Percentiles rank a stretch among this genome's conserved stretches.
phyloP scores from a whole-genome alignment of 1,139 yeast species.

The Candida neerlandica region DNA sequence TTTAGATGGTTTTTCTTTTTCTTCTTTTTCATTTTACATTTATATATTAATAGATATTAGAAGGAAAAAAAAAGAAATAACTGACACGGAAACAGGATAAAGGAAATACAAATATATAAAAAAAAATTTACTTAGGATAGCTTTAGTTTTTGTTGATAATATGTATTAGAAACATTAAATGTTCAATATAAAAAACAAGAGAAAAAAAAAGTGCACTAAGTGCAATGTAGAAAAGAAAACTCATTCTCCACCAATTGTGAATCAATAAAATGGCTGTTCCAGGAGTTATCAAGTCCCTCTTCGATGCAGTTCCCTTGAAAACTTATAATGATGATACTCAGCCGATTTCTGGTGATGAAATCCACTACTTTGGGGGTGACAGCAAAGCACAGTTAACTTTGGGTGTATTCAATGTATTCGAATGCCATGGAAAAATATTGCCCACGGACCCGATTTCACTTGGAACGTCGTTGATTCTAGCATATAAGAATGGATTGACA shows the following conservation, averaged over 20 bases:
- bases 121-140: neutral
- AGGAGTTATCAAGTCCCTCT: slow-evolving; percentile 38
- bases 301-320: slow-evolving; percentile 52
- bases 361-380: slow-evolving; percentile 19
- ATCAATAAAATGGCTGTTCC: slow-evolving; percentile 36
- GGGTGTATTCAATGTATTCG: slow-evolving; percentile 43
- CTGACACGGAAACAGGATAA: neutral
- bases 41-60: neutral
- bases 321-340: slow-evolving; percentile 33
- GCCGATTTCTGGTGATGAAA: slow-evolving; percentile 21
- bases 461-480: slow-evolving; percentile 34
- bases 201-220: neutral
- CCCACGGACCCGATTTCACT: slow-evolving; percentile 52
- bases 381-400: slow-evolving; percentile 28
- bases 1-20: slow-evolving; percentile 9
- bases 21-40: slow-evolving; percentile 2
- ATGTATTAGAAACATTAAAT: slow-evolving; percentile 2
- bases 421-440: slow-evolving; percentile 20
- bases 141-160: neutral
- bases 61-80: neutral
- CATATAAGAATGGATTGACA: slow-evolving; percentile 34
- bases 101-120: too few species aligned
- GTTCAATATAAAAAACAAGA: neutral
- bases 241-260: neutral
- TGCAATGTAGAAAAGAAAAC: slow-evolving; percentile 1